phyloP scores from a whole-genome alignment of 148 eudicot species.

The Drosera capensis region DNA sequence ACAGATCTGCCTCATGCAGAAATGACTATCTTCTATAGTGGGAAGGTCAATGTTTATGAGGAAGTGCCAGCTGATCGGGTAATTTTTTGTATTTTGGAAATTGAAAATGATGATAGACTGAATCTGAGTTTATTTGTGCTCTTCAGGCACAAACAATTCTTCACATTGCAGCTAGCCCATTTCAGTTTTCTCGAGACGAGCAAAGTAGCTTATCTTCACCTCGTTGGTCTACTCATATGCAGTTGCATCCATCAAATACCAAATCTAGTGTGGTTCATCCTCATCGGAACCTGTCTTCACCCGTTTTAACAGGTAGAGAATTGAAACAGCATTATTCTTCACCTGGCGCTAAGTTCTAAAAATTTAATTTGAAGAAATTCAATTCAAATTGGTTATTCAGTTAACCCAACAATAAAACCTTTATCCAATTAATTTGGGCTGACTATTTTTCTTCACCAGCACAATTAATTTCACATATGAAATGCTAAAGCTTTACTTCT shows the following conservation, averaged over 20 bases:
- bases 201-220: conserved; percentile 24
- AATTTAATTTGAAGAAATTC: too few species aligned
- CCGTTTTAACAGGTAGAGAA: conserved; percentile 19
- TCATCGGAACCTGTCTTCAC: conserved; percentile 9
- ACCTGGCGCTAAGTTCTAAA: too few species aligned
- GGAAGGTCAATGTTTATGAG: conserved; percentile 85
- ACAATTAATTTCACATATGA: too few species aligned
- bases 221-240: conserved; percentile 24
- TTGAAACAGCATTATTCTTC: too few species aligned
- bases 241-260: conserved; percentile 25
- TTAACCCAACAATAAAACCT: too few species aligned
- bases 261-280: conserved; percentile 17
- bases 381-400: too few species aligned
- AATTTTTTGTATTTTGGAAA: conserved; percentile 7
- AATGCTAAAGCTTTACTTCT: too few species aligned
- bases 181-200: conserved; percentile 31
- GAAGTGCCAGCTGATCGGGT: conserved; percentile 79
- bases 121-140: conserved; percentile 8
- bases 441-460: too few species aligned
- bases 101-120: background rate
- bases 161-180: conserved; percentile 77
- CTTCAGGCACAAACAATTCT: conserved; percentile 58
- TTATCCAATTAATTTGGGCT: too few species aligned
- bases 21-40: conserved; percentile 82
- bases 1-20: conserved; percentile 34